These are phyloP conservation scores for Neltuma alba DNA, from an alignment of 306 rosid genomes.

Conservation along the genomic window DNA sequence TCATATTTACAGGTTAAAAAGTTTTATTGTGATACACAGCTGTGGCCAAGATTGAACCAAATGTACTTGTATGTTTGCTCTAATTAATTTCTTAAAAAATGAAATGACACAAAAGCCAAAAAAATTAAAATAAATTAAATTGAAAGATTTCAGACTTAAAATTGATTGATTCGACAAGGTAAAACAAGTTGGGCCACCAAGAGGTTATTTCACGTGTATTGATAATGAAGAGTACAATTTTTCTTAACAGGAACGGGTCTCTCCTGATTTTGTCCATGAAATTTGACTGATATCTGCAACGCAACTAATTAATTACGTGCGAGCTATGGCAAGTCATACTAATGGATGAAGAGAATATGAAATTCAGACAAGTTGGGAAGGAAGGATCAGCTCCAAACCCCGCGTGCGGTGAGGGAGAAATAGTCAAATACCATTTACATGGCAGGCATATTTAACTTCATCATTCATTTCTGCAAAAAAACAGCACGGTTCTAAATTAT, in stretches of 20 bases:
- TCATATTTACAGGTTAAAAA: not conserved
- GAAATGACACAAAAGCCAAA: not conserved
- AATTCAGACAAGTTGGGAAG: slow-evolving; percentile 3
- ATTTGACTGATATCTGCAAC: not conserved
- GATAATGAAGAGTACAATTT: not conserved
- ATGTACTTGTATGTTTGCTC: not conserved
- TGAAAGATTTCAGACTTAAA: not conserved
- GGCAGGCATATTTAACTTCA: too few relatives aligned
- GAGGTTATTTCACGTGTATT: not conserved
- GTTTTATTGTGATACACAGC: not conserved
- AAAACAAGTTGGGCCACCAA: not conserved
- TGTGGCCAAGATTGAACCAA: not conserved
- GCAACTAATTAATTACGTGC: not conserved
- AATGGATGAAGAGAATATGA: not conserved
- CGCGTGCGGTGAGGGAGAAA: slow-evolving; percentile 19
- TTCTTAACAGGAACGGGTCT: not conserved
- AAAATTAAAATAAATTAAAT: too few relatives aligned
- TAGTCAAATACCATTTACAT: not conserved
- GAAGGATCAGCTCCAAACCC: slow-evolving; percentile 30
- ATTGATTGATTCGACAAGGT: not conserved
- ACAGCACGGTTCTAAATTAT: too few relatives aligned
- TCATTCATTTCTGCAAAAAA: not conserved
- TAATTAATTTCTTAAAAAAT: not conserved
- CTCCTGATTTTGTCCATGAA: not conserved
- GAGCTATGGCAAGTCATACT: not conserved